Percentiles rank a stretch among this genome's conserved stretches.
These are phyloP conservation scores for Monoraphidium neglectum DNA, from an alignment of 139 green algal species.

Conservation along the genomic window DNA sequence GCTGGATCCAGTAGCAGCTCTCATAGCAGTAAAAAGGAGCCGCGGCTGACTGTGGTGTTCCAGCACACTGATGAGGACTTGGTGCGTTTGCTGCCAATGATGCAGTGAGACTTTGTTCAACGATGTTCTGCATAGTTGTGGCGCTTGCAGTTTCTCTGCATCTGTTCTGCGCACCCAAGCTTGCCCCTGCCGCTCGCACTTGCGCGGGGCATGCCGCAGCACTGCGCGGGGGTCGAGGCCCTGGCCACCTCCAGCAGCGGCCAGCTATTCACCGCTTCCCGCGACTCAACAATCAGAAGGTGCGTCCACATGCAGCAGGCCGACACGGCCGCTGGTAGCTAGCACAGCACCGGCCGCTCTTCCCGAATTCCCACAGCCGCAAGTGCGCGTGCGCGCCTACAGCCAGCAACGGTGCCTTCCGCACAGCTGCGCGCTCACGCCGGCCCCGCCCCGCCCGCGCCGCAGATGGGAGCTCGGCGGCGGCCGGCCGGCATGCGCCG, in stretches of 20 bases:
- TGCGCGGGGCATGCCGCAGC: conserved; percentile 50
- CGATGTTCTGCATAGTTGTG: too few relatives aligned
- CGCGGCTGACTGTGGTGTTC: not conserved
- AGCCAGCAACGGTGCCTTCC: not conserved
- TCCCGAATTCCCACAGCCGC: not conserved
- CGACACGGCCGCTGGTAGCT: not conserved
- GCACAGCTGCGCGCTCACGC: not conserved
- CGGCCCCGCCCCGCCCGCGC: not conserved
- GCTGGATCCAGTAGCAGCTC: not conserved
- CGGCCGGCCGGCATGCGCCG: conserved; percentile 27
- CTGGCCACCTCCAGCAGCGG: conserved; percentile 38
- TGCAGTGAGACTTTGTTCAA: too few relatives aligned
- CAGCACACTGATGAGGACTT: too few relatives aligned
- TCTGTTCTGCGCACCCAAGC: not conserved
- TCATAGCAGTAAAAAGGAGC: not conserved
- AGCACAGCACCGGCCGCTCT: not conserved
- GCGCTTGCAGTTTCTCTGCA: too few relatives aligned
- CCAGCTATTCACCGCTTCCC: conserved; percentile 58
- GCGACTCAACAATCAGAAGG: conserved; percentile 64
- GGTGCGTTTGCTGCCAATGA: too few relatives aligned
- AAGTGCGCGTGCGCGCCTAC: conserved; percentile 21
- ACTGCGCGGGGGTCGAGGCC: conserved; percentile 58
- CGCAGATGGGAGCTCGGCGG: conserved; percentile 3
- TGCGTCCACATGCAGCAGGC: conserved; percentile 12
- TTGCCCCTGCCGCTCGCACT: not conserved